These are phyloP conservation scores for Globisporangium cederbergense DNA, from an alignment of 352 stramenopile species.

Conservation along the genomic window DNA sequence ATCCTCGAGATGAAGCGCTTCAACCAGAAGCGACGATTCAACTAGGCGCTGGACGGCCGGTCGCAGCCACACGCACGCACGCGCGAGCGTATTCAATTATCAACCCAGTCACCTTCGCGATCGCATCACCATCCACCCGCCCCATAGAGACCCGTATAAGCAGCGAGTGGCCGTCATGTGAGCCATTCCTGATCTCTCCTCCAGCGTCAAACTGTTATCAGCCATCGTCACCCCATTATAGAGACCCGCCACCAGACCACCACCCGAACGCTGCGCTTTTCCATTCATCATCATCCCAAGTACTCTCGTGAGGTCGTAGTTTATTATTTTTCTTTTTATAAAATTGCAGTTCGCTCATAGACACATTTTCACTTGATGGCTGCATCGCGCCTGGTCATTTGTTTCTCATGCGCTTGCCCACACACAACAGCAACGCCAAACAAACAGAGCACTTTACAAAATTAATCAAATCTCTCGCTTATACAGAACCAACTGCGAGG, in stretches of 20 bases:
- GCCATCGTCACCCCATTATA: slow-evolving; percentile 11
- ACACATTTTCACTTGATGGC: background rate
- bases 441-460: background rate
- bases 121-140: background rate
- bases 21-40: slow-evolving; percentile 87
- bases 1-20: slow-evolving; percentile 89
- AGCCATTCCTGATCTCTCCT: slow-evolving; percentile 10
- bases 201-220: background rate
- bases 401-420: background rate
- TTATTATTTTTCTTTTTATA: slow-evolving; percentile 1
- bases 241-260: slow-evolving; percentile 8
- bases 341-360: background rate
- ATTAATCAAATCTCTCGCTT: background rate
- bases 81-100: slow-evolving; percentile 11
- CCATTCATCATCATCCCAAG: background rate
- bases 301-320: slow-evolving; percentile 7
- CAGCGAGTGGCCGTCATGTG: background rate
- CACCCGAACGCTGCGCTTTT: background rate
- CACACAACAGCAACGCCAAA: background rate
- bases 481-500: background rate
- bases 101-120: slow-evolving; percentile 1
- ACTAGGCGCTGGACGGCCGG: slow-evolving; percentile 25
- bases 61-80: background rate
- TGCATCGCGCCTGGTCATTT: background rate
- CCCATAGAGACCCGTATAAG: slow-evolving; percentile 9